Evolutionary conservation across 495 filamentous ascomycete genomes (phyloP).

Genomic region (Poronia punctata): DNA sequence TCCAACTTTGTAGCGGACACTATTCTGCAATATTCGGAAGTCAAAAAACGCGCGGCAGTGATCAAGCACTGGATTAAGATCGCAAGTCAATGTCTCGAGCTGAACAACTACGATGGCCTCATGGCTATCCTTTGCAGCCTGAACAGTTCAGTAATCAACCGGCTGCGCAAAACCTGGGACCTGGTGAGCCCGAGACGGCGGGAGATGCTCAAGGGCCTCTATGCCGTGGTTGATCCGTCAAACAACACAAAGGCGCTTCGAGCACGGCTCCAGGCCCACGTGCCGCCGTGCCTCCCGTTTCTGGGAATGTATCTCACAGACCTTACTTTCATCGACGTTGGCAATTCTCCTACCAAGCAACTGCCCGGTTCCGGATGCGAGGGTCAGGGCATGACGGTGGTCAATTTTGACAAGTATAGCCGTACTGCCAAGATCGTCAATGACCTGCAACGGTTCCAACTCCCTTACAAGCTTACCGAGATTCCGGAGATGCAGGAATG

Average conservation of each 20-base stretch:
- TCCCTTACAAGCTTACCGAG: constrained; percentile 81
- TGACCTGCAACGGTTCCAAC: constrained; percentile 93
- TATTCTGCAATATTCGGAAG: constrained; percentile 77
- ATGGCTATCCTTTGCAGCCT: constrained; percentile 96
- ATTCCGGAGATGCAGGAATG: constrained; percentile 89
- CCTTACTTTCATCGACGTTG: constrained; percentile 81
- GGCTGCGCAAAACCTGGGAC: constrained; percentile 94
- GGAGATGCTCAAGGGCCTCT: constrained; percentile 65
- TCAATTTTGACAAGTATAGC: constrained; percentile 98
- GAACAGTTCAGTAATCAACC: constrained; percentile 82
- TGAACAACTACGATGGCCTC: constrained; percentile 93
- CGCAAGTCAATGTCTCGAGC: constrained; percentile 72
- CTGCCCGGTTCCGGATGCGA: constrained; percentile 44
- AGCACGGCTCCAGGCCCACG: constrained; percentile 75
- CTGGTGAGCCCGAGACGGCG: constrained; percentile 80
- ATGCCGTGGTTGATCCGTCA: constrained; percentile 75
- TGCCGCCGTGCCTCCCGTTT: constrained; percentile 91
- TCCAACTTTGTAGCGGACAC: constrained; percentile 94
- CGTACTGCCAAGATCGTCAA: constrained; percentile 93
- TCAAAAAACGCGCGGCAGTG: constrained; percentile 79
- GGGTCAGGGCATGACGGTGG: constrained; percentile 60
- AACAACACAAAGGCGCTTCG: constrained; percentile 91
- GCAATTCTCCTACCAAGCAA: constrained; percentile 74
- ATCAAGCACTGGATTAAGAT: constrained; percentile 99
- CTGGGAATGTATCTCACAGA: constrained; percentile 95